Evolutionary conservation across 1,139 yeast genomes (phyloP).

Genomic region (Chernovozyma aurita): DNA sequence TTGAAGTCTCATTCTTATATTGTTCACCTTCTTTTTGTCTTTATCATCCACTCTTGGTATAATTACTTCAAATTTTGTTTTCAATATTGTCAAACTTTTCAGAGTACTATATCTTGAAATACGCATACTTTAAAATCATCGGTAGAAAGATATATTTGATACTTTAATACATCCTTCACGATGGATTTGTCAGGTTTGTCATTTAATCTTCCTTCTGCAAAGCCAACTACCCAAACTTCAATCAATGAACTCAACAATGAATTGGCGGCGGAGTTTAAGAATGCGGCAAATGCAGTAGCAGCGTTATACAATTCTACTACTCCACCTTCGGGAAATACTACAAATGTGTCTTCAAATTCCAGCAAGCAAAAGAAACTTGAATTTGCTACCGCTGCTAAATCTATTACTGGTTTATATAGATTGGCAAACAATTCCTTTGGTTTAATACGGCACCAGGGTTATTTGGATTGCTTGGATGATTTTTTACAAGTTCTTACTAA

Average conservation of each 20-base stretch:
- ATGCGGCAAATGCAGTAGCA: conserved; percentile 44
- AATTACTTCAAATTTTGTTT: too few species aligned
- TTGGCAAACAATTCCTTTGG: conserved; percentile 44
- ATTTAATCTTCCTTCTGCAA: conserved; percentile 45
- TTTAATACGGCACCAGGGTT: conserved; percentile 47
- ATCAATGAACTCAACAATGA: conserved; percentile 38
- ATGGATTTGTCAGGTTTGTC: conserved; percentile 60
- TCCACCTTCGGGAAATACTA: neutral
- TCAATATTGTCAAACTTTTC: too few species aligned
- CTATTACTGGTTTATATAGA: conserved; percentile 59
- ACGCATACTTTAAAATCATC: too few species aligned
- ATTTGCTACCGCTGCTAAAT: conserved; percentile 60
- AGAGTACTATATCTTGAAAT: too few species aligned
- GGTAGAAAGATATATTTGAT: too few species aligned
- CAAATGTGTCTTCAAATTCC: neutral
- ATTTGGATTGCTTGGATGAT: conserved; percentile 54
- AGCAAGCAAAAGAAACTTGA: conserved; percentile 31
- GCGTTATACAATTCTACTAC: conserved; percentile 26
- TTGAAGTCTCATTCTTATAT: too few species aligned
- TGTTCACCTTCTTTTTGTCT: too few species aligned
- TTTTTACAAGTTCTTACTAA: conserved; percentile 41
- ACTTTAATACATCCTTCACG: too few species aligned
- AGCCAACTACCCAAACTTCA: conserved; percentile 27
- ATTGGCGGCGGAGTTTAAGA: conserved; percentile 37
- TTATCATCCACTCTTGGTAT: too few species aligned